Evolutionary conservation across 2,329 filamentous ascomycete genomes (phyloP), one percentile per base, ranked within the genome.

Genomic region (Nigrograna mackinnonii): DNA sequence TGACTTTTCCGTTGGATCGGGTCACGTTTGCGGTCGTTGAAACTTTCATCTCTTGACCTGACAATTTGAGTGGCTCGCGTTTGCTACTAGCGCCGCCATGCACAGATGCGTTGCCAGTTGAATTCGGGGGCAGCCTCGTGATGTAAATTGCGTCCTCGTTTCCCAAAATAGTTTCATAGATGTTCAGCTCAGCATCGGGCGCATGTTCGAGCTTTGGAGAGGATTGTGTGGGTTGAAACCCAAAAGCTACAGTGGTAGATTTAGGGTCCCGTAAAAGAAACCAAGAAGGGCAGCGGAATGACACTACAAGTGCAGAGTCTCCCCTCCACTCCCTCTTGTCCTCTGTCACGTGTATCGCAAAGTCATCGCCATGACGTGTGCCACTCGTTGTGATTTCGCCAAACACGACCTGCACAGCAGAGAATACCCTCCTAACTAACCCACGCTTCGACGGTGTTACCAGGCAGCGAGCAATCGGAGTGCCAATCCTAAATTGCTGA

Each of bases 351-450:
- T 37, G 14, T 3, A 55, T 13, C 4, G 24, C 14, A 26, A 39
- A 57, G 13, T 35, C 16, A 17, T 54, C 34, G 4, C 33, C 46
- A 17, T 38, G 43, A 13, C 22, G 35, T 22, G 43, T 34, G 6
- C 49, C 52, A 44, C 39, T 16, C 33, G 31, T 22, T 22, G 24
- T 16, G 13, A 50, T 18, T 1, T 16, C 43, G 12, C 52, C 50
- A 26, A 54, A 57, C 2, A 26, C 41, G 14, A 52, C 5, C 20
- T 57, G 52, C 14, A 55, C 32, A 28, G 24, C 24, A 28, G 24
- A 28, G n/a, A 28, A 28, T 9, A 28, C n/a, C 9, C n/a, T 28
- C 24, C n/a, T 9, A 9, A 9, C 9, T 9, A 9, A n/a, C n/a
- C 24, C 24, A 9, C 24, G 9, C 9, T 9, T 9, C 9, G 24